phyloP scores from a whole-genome alignment of 208 protist species.

The Trypanosoma theileri region DNA sequence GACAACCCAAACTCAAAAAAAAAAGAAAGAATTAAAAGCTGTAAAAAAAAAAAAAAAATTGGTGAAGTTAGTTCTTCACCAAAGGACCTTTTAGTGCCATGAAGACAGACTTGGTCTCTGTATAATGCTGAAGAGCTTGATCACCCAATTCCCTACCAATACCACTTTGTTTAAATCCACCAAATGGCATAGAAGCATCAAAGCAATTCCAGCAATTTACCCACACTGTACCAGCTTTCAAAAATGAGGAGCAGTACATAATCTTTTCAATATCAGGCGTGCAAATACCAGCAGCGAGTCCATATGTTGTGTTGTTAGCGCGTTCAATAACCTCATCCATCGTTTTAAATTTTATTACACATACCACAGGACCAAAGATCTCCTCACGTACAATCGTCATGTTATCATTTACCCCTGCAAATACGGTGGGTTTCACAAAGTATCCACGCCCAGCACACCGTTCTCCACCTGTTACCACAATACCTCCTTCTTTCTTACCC shows the following conservation, averaged over 20 bases:
- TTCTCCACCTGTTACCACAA: conserved; percentile 57
- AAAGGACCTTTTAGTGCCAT: conserved; percentile 56
- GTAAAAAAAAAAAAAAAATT: conserved; percentile 14
- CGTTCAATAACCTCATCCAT: conserved; percentile 77
- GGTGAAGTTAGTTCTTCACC: conserved; percentile 52
- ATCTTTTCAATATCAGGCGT: conserved; percentile 70
- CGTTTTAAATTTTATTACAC: conserved; percentile 80
- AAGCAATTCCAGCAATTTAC: conserved; percentile 89
- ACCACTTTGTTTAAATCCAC: conserved; percentile 88
- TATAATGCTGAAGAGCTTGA: conserved; percentile 70
- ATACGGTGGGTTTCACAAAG: conserved; percentile 87
- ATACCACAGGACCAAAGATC: conserved; percentile 90
- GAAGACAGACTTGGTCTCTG: conserved; percentile 67
- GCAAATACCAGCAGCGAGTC: conserved; percentile 84
- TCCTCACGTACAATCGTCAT: conserved; percentile 83
- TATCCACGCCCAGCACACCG: conserved; percentile 59
- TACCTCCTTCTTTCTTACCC: conserved; percentile 77
- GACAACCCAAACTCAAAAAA: conserved; percentile 2
- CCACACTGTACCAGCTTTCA: conserved; percentile 87
- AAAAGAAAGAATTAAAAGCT: no score
- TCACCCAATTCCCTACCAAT: conserved; percentile 81
- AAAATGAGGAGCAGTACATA: conserved; percentile 43
- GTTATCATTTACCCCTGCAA: conserved; percentile 66
- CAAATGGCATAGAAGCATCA: conserved; percentile 68
- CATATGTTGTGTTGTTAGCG: conserved; percentile 82